phyloP scores from a whole-genome alignment of 2,329 filamentous ascomycete species.

The Fusarium poae region DNA sequence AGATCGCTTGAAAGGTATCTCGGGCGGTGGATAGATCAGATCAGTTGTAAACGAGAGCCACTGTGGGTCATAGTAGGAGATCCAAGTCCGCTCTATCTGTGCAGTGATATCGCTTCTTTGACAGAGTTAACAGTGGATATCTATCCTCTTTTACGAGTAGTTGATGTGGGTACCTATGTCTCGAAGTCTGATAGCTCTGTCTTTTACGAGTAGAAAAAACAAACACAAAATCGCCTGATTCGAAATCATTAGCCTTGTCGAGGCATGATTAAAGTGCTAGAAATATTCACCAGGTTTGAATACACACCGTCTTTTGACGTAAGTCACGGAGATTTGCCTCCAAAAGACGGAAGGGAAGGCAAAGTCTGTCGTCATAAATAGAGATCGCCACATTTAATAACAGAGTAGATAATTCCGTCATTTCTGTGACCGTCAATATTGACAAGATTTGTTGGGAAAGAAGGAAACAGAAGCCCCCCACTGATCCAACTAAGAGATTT shows the following conservation, averaged over 20 bases:
- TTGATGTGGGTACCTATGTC: no score
- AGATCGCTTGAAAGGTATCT: constrained; percentile 16
- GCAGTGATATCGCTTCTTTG: constrained; percentile 7
- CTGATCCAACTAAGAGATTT: constrained; percentile 28
- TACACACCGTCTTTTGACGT: constrained; percentile 43
- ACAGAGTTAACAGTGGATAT: neutral
- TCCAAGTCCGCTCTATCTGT: constrained; percentile 26
- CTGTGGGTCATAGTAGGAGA: constrained; percentile 23
- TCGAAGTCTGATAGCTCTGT: no score
- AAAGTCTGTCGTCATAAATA: constrained; percentile 32
- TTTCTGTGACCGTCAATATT: neutral
- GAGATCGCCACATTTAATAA: constrained; percentile 10
- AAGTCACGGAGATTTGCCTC: constrained; percentile 10
- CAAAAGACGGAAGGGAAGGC: neutral
- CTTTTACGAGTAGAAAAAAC: neutral
- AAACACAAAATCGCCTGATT: constrained; percentile 13
- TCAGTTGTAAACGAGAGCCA: constrained; percentile 11
- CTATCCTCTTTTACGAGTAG: neutral
- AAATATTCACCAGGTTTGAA: neutral
- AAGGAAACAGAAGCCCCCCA: constrained; percentile 20
- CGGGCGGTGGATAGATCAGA: constrained; percentile 13
- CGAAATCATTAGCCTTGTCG: neutral
- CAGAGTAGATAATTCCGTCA: constrained; percentile 34
- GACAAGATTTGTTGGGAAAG: constrained; percentile 2
- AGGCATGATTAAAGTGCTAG: neutral